Percentiles rank a stretch among this genome's conserved stretches.
phyloP scores from a whole-genome alignment of 768 basidiomycete genomes.

The Lactarius pseudohatsudake region DNA sequence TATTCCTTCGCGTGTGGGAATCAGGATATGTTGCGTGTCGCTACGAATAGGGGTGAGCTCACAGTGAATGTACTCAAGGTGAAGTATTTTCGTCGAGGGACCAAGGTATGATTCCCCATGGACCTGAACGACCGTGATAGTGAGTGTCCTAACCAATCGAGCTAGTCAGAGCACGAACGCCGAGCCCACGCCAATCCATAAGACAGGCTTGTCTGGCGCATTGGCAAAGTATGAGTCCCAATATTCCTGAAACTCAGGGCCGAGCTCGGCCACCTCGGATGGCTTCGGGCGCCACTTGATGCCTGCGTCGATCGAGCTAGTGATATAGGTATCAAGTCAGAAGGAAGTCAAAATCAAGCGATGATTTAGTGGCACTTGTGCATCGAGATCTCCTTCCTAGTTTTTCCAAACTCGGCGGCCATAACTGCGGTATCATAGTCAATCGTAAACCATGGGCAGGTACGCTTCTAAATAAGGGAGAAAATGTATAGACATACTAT shows the following conservation, averaged over 20 bases:
- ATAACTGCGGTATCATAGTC: constrained; percentile 32
- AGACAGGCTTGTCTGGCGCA: constrained; percentile 56
- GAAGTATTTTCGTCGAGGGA: constrained; percentile 26
- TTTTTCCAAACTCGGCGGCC: constrained; percentile 37
- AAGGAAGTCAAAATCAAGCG: too few species aligned
- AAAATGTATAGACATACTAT: constrained; percentile 10
- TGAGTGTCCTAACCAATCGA: not conserved
- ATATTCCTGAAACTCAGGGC: constrained; percentile 45
- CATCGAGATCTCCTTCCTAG: constrained; percentile 50
- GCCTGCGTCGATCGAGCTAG: constrained; percentile 45
- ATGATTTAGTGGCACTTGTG: constrained; percentile 41
- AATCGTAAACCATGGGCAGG: not conserved
- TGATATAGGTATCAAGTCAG: not conserved
- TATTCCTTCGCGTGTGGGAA: constrained; percentile 11
- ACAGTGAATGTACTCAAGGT: constrained; percentile 22
- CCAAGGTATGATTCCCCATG: constrained; percentile 22
- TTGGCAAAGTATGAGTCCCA: constrained; percentile 53
- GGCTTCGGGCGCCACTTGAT: constrained; percentile 54
- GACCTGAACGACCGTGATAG: constrained; percentile 7
- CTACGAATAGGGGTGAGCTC: not conserved
- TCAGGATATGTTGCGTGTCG: not conserved
- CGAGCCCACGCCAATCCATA: constrained; percentile 43
- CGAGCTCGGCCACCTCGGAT: constrained; percentile 50
- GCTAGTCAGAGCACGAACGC: constrained; percentile 39
- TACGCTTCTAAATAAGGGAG: not conserved